phyloP scores from a whole-genome alignment of 2,329 filamentous ascomycete species.

The Akanthomyces dipterigenus region DNA sequence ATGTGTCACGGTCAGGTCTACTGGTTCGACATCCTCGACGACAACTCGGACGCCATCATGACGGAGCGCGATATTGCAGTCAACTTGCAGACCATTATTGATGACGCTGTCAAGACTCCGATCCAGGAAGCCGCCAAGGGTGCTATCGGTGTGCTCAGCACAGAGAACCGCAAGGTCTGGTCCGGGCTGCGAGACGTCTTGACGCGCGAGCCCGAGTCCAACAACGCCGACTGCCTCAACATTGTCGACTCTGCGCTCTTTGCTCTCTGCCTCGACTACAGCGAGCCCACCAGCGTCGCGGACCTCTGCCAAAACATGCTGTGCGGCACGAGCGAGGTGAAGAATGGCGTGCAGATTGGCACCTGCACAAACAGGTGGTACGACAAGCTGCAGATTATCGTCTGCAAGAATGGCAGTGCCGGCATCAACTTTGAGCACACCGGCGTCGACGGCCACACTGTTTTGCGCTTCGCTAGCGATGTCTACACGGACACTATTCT shows the following conservation, averaged over 20 bases:
- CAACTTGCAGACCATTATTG: constrained; percentile 86
- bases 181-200: constrained; percentile 83
- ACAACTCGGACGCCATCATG: constrained; percentile 95
- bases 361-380: constrained; percentile 99
- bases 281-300: constrained; percentile 71
- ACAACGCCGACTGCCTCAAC: constrained; percentile 91
- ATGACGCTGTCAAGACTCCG: constrained; percentile 81
- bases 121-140: constrained; percentile 95
- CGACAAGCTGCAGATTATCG: constrained; percentile 97
- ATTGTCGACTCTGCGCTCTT: constrained; percentile 95
- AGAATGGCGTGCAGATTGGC: constrained; percentile 89
- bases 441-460: constrained; percentile 94
- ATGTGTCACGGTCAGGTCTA: constrained; percentile 95
- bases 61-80: constrained; percentile 86
- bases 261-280: constrained; percentile 86
- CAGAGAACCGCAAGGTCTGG: constrained; percentile 95
- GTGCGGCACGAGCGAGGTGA: constrained; percentile 85
- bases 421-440: constrained; percentile 99
- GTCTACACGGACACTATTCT: constrained; percentile 97
- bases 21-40: constrained; percentile 96
- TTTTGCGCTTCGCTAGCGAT: constrained; percentile 91
- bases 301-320: constrained; percentile 98
- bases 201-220: constrained; percentile 77
- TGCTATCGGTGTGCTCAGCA: constrained; percentile 86
- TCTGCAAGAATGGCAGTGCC: constrained; percentile 96